These are phyloP conservation scores for Pseudocercospora pini-densiflorae DNA, from an alignment of 2,329 filamentous ascomycete species.

Conservation along the genomic window DNA sequence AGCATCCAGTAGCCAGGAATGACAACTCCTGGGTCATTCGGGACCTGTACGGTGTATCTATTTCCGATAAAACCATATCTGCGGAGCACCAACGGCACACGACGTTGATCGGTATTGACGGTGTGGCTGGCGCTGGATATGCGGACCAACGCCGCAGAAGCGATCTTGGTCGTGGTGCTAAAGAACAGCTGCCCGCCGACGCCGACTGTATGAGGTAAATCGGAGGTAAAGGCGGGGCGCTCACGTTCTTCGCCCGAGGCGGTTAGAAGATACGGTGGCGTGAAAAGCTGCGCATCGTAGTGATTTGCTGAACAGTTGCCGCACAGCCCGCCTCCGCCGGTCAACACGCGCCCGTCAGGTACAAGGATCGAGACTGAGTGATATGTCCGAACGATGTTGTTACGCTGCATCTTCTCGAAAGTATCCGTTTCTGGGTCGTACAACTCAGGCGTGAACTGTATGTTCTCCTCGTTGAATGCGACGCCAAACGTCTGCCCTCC, in stretches of 20 bases:
- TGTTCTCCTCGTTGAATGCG: conserved; percentile 29
- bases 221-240: background rate
- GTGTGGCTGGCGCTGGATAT: conserved; percentile 58
- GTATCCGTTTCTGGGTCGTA: conserved; percentile 25
- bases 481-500: conserved; percentile 33
- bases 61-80: background rate
- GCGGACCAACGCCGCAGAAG: conserved; percentile 46
- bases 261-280: conserved; percentile 58
- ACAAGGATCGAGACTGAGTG: conserved; percentile 57
- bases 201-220: conserved; percentile 3
- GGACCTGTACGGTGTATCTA: conserved; percentile 7
- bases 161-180: conserved; percentile 39
- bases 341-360: conserved; percentile 56
- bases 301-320: conserved; percentile 47
- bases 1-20: conserved; percentile 14
- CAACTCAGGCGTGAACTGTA: conserved; percentile 25
- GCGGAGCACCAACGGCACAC: conserved; percentile 49
- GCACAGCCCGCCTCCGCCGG: conserved; percentile 60
- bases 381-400: conserved; percentile 52
- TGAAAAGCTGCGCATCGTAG: conserved; percentile 60
- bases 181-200: conserved; percentile 8
- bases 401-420: conserved; percentile 21
- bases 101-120: conserved; percentile 62
- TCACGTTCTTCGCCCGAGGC: background rate
- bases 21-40: conserved; percentile 8